These are phyloP conservation scores for Meyerozyma sp. DNA, from an alignment of 1,139 yeast genomes.

Conservation along the genomic window DNA sequence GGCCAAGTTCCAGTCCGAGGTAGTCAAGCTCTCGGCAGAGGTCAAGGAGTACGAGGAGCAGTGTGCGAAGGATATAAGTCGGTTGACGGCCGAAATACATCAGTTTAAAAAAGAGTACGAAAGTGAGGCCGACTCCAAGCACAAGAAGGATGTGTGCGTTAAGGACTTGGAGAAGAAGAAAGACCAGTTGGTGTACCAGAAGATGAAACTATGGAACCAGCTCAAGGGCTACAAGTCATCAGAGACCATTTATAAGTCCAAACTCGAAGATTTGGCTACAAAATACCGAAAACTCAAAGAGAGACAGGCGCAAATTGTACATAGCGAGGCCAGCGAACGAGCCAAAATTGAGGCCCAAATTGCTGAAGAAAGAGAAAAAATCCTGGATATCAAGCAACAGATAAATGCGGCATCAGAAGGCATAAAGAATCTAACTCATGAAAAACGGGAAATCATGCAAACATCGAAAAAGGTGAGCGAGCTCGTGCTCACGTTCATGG, in stretches of 20 bases:
- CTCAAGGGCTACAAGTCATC: slow-evolving; percentile 19
- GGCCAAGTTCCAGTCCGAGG: slow-evolving; percentile 24
- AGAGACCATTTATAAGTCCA: slow-evolving; percentile 13
- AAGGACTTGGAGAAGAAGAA: slow-evolving; percentile 29
- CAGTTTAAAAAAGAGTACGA: slow-evolving; percentile 23
- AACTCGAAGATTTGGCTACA: slow-evolving; percentile 19
- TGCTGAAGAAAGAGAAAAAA: slow-evolving; percentile 8
- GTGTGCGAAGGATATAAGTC: slow-evolving; percentile 17
- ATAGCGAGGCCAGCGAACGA: slow-evolving; percentile 19
- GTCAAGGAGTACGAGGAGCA: slow-evolving; percentile 16
- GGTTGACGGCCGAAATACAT: slow-evolving; percentile 17
- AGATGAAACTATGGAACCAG: slow-evolving; percentile 28
- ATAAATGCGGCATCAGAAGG: slow-evolving; percentile 23
- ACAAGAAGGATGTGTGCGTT: slow-evolving; percentile 27
- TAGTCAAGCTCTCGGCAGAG: slow-evolving; percentile 21
- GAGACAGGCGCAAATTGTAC: slow-evolving; percentile 16
- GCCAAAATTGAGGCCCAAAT: slow-evolving; percentile 14
- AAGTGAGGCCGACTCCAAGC: slow-evolving; percentile 26
- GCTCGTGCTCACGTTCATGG: slow-evolving; percentile 22
- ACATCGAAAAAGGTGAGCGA: slow-evolving; percentile 20
- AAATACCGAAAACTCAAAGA: slow-evolving; percentile 22
- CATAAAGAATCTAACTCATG: slow-evolving; percentile 17
- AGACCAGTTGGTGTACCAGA: slow-evolving; percentile 25
- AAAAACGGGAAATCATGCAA: slow-evolving; percentile 20
- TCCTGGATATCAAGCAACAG: slow-evolving; percentile 12